Percentiles rank a stretch among this genome's conserved stretches.
Evolutionary conservation across 345 rosid species (phyloP).

Genomic region (Lumnitzera racemosa): DNA sequence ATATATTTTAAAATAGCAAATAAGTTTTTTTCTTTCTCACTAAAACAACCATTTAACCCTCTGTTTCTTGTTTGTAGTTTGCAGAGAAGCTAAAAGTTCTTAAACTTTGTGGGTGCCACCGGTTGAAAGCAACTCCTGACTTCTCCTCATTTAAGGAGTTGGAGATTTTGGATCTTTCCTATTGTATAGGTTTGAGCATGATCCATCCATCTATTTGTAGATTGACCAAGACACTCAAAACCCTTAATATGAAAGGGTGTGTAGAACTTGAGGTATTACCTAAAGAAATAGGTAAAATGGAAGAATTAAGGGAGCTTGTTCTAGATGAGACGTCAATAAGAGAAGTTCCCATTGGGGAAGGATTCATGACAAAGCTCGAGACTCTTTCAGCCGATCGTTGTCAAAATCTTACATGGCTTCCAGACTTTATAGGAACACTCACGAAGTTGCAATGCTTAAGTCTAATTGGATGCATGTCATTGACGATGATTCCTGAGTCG

Average conservation of each 20-base stretch:
- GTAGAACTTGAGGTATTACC: fast-evolving
- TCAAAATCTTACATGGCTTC: background rate
- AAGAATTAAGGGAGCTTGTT: background rate
- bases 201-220: background rate
- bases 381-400: background rate
- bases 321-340: background rate
- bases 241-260: background rate
- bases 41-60: no score
- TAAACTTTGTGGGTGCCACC: no score
- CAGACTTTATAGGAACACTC: background rate
- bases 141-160: background rate
- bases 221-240: background rate
- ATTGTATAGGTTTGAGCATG: background rate
- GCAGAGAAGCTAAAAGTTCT: no score
- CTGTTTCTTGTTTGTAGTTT: no score
- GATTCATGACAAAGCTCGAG: background rate
- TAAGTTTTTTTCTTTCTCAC: no score
- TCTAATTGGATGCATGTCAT: background rate
- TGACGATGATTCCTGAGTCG: background rate
- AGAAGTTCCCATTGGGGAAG: background rate
- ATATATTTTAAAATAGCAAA: no score
- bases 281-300: background rate
- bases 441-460: background rate
- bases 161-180: background rate
- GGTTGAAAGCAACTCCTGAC: no score